Conservation (phyloP, 495 filamentous ascomycete species). For the Penicillium mononematosum region DNA sequence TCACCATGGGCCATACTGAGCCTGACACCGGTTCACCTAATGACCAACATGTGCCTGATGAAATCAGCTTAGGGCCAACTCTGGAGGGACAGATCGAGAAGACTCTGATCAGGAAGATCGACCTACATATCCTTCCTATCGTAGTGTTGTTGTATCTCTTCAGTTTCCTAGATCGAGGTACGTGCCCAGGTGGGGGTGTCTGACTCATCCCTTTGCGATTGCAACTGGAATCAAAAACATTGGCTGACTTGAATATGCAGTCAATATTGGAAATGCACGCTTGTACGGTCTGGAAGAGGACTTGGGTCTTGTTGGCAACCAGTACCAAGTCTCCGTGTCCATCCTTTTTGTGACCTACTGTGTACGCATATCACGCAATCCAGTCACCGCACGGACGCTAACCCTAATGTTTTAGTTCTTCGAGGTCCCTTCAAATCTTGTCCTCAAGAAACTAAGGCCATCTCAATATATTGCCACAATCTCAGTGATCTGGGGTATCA, state of each 20-base stretch:
- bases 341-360: slow-evolving; percentile 72
- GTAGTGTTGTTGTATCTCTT: slow-evolving; percentile 62
- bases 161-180: slow-evolving; percentile 63
- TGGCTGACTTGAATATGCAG: slow-evolving; percentile 35
- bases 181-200: slow-evolving; percentile 9
- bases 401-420: slow-evolving; percentile 29
- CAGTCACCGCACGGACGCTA: background rate
- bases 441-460: slow-evolving; percentile 78
- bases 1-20: slow-evolving; percentile 3
- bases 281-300: slow-evolving; percentile 69
- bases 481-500: slow-evolving; percentile 63
- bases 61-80: slow-evolving; percentile 20
- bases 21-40: background rate
- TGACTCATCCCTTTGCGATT: slow-evolving; percentile 14
- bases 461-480: slow-evolving; percentile 68
- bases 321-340: slow-evolving; percentile 69
- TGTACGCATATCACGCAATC: slow-evolving; percentile 33
- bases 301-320: slow-evolving; percentile 56
- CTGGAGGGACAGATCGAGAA: slow-evolving; percentile 42
- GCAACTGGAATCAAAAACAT: slow-evolving; percentile 1
- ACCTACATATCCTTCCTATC: slow-evolving; percentile 59
- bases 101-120: slow-evolving; percentile 53
- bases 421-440: slow-evolving; percentile 61
- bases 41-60: slow-evolving; percentile 11
- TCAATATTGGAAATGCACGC: slow-evolving; percentile 77